Percentiles rank a stretch among this genome's conserved stretches.
phyloP scores from a whole-genome alignment of 2,329 filamentous ascomycete genomes.

The Fusarium cyanostomum region DNA sequence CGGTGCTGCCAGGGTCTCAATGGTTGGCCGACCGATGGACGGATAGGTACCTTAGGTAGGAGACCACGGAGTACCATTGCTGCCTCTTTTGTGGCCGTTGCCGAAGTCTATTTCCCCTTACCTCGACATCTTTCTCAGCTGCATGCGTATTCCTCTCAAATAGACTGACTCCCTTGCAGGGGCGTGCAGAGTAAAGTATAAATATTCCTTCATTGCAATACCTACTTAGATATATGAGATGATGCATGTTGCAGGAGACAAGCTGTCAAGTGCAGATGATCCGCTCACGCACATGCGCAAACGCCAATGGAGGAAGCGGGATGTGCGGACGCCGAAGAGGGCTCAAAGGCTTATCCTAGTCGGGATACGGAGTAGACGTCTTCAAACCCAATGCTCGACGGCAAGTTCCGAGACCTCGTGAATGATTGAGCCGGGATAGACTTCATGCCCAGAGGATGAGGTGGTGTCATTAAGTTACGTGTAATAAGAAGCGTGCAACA shows the following conservation, averaged over 20 bases:
- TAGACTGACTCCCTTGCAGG: too few relatives aligned
- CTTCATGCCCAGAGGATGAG: constrained; percentile 10
- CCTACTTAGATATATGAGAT: neutral
- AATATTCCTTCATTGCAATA: too few relatives aligned
- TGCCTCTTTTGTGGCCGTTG: neutral
- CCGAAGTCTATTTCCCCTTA: neutral
- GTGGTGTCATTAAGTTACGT: constrained; percentile 21
- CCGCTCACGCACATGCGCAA: constrained; percentile 29
- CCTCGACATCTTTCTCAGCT: neutral
- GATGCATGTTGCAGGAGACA: constrained; percentile 3
- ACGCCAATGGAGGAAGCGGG: constrained; percentile 29
- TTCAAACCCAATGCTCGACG: constrained; percentile 20
- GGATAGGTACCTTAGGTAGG: too few relatives aligned
- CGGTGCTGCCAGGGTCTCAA: constrained; percentile 24
- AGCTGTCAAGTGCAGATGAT: constrained; percentile 31
- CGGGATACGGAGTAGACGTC: constrained; percentile 6
- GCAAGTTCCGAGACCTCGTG: constrained; percentile 27
- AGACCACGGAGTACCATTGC: too few relatives aligned
- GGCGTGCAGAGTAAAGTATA: too few relatives aligned
- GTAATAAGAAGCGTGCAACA: too few relatives aligned
- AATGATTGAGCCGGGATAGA: constrained; percentile 1
- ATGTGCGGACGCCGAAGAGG: neutral
- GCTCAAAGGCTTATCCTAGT: neutral
- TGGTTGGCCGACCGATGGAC: too few relatives aligned
- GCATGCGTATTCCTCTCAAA: too few relatives aligned